Percentiles rank a stretch among this genome's conserved stretches.
Evolutionary conservation across 176 grass and related monocot species (phyloP).

Genomic region (Carex pumila): DNA sequence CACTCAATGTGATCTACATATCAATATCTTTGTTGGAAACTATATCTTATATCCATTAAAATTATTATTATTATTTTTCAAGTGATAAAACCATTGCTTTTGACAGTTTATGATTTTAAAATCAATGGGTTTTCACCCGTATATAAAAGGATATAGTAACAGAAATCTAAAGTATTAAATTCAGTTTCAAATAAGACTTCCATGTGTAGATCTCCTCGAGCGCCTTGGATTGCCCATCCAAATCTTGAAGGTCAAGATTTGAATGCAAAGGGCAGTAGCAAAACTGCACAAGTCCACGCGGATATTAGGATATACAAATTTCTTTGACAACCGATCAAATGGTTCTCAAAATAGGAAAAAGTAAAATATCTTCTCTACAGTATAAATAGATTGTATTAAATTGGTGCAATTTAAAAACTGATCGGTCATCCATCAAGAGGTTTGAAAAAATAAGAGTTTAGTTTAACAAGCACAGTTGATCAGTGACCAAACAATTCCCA

Average conservation of each 20-base stretch:
- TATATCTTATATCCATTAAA: not conserved
- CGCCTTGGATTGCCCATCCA: not conserved
- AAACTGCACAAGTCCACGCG: not conserved
- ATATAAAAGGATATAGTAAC: not conserved
- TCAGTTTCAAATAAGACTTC: not conserved
- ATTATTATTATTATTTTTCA: not conserved
- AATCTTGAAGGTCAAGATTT: not conserved
- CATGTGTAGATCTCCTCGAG: not conserved
- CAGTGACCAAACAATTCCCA: not conserved
- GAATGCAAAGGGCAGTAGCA: not conserved
- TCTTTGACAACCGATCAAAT: not conserved
- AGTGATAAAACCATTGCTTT: not conserved
- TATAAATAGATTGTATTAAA: not conserved
- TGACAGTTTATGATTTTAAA: not conserved
- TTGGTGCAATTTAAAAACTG: not conserved
- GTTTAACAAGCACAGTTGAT: not conserved
- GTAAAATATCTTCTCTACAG: not conserved
- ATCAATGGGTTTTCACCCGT: not conserved
- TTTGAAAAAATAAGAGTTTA: not conserved
- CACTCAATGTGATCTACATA: not conserved
- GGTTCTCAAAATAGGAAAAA: not conserved
- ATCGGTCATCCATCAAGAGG: not conserved
- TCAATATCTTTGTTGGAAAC: not conserved
- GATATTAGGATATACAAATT: not conserved
- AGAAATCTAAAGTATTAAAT: not conserved